These are phyloP conservation scores for Termitomyces sp. DNA, from an alignment of 768 basidiomycete genomes.

Conservation along the genomic window DNA sequence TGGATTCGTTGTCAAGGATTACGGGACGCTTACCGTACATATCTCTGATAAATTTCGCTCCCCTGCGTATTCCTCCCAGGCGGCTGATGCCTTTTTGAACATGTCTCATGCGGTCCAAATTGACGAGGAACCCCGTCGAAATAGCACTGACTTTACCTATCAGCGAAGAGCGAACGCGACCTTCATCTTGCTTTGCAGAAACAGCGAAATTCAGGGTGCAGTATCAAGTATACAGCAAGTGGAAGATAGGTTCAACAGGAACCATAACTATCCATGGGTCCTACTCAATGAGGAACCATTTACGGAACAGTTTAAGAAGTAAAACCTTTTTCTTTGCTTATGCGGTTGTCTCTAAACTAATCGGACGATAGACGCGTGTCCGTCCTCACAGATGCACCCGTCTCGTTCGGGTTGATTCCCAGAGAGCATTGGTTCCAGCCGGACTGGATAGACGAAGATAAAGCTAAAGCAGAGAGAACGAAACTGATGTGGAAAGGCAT, in stretches of 20 bases:
- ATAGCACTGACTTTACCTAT: constrained; percentile 6
- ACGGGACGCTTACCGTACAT: constrained; percentile 35
- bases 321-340: constrained; percentile 8
- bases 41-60: constrained; percentile 23
- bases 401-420: constrained; percentile 70
- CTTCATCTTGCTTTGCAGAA: constrained; percentile 68
- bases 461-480: constrained; percentile 51
- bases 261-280: constrained; percentile 74
- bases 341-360: not conserved
- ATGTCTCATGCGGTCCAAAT: not conserved
- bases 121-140: not conserved
- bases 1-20: constrained; percentile 42
- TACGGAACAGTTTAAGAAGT: constrained; percentile 66
- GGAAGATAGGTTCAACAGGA: constrained; percentile 82
- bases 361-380: constrained; percentile 23
- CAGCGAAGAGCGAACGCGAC: constrained; percentile 60
- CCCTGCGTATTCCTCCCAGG: not conserved
- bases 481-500: constrained; percentile 59
- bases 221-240: constrained; percentile 55
- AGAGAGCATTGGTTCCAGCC: constrained; percentile 78
- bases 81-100: not conserved
- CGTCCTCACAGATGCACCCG: constrained; percentile 49
- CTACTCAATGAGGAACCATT: constrained; percentile 82
- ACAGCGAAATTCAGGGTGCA: constrained; percentile 46
- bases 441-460: constrained; percentile 69